phyloP scores from a whole-genome alignment of 176 grass and related monocot genomes.

The Triticum monococcum region DNA sequence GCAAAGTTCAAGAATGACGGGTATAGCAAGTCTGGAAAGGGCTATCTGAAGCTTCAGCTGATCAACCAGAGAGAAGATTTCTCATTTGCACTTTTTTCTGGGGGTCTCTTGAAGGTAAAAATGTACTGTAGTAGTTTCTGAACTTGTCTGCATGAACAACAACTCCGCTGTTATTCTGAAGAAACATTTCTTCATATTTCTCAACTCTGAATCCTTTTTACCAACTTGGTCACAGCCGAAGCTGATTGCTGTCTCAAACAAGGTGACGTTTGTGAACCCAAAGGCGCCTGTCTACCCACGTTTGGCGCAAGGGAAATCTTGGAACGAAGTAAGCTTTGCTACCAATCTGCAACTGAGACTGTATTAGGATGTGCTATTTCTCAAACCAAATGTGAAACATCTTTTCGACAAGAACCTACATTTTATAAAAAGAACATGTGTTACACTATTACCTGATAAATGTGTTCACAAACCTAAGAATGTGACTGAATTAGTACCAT shows the following conservation, averaged over 20 bases:
- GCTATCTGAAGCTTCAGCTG: conserved; percentile 66
- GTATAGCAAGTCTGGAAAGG: conserved; percentile 43
- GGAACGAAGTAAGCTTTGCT: conserved; percentile 68
- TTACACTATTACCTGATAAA: background rate
- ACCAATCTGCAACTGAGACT: background rate
- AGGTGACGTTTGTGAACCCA: conserved; percentile 55
- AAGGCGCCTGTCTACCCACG: conserved; percentile 79
- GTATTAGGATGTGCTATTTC: background rate
- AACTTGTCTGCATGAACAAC: background rate
- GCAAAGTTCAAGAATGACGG: conserved; percentile 13
- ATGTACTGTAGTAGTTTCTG: background rate
- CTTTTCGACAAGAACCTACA: background rate
- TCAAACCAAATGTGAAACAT: background rate
- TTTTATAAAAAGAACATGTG: background rate
- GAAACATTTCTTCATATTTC: background rate
- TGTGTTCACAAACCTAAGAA: background rate
- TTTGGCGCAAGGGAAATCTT: conserved; percentile 68
- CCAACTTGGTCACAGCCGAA: conserved; percentile 45
- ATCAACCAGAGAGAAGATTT: conserved; percentile 90
- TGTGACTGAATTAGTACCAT: background rate
- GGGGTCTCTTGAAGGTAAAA: conserved; percentile 57
- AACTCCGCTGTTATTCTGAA: background rate
- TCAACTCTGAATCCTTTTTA: background rate
- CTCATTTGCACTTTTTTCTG: conserved; percentile 69
- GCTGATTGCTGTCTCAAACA: conserved; percentile 65